Evolutionary conservation across 345 rosid genomes (phyloP).

Genomic region (thale cress (Arabidopsis thaliana)): DNA sequence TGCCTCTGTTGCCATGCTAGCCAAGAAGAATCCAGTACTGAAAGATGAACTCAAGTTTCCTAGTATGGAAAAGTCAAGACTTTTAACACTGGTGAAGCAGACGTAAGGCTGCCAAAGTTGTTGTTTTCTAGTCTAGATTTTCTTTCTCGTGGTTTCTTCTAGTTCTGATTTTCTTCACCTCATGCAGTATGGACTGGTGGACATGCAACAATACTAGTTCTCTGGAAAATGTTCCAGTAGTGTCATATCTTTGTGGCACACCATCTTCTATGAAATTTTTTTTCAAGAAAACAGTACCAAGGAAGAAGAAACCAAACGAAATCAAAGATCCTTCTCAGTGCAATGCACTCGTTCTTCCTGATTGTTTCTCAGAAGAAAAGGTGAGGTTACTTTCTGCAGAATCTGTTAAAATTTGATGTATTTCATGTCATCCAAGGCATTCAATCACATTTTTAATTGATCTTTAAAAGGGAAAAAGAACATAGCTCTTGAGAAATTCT

Average conservation of each 20-base stretch:
- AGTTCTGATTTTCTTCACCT: conserved; percentile 32
- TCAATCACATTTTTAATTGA: conserved; percentile 8
- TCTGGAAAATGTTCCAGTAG: conserved; percentile 45
- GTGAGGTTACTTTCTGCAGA: conserved; percentile 36
- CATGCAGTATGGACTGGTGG: conserved; percentile 53
- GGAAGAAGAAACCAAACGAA: conserved; percentile 38
- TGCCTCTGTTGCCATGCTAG: conserved; percentile 37
- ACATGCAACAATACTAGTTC: conserved; percentile 36
- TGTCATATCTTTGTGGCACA: conserved; percentile 43
- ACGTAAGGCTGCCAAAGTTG: conserved; percentile 37
- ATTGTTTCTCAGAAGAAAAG: conserved; percentile 33
- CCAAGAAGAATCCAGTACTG: conserved; percentile 45
- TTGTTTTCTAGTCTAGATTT: conserved; percentile 14
- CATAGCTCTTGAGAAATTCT: background rate
- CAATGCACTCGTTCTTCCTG: conserved; percentile 46
- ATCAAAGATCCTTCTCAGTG: conserved; percentile 48
- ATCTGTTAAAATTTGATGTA: conserved; percentile 6
- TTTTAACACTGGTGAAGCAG: conserved; percentile 41
- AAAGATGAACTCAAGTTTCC: conserved; percentile 47
- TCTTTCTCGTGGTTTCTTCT: conserved; percentile 2
- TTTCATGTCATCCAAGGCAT: conserved; percentile 12
- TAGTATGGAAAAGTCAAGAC: conserved; percentile 47
- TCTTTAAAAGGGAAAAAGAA: conserved; percentile 7
- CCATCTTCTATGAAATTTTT: conserved; percentile 25
- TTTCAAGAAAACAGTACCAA: conserved; percentile 5